Evolutionary conservation across 257 asterid species (phyloP), one percentile per base, ranked within the genome.

Genomic region (Anisodus acutangulus): DNA sequence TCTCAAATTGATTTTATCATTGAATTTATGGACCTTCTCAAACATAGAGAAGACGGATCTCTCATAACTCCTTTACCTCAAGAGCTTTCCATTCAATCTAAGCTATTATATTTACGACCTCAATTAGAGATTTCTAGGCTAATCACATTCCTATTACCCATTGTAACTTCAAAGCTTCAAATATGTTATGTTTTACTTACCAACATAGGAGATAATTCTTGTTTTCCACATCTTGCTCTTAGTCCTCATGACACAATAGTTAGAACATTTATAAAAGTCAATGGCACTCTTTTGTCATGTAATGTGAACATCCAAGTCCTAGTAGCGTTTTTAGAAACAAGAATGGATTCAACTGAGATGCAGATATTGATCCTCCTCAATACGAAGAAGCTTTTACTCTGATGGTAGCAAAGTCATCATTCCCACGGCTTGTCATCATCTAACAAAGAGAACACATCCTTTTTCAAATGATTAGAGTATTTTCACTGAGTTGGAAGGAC

Each of bases 121-220:
- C 76, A 15, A 68, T 39, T 68, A 3, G 49, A 68, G 12, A 39
- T 68, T 15, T 68, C 51, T 68, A 37, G 51, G 51, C 51, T 13
- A 68, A 68, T 68, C 11, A 15, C 10, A 4, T 37, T 68, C 51
- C 2, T 37, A 6, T 37, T 15, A 37, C 12, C 22, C 17, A 68
- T 2, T 13, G 1, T 37, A 68, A 68, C 76, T 68, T 68, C 76
- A 68, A 68, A 68, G 76, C 76, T 68, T 68, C n/a, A 15, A 37
- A 68, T 6, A 3, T 6, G 13, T 1, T 37, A 15, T 68, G 76
- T 37, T 35, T 12, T 67, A 13, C 74, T 35, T 13, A 37, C 26
- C 26, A 22, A 68, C 6, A 35, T 35, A 13, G 22, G 26, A 37
- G 17, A 68, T 37, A 51, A 37, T 15, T 26, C 76, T 68, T 68